Evolutionary conservation across 257 asterid genomes (phyloP), one percentile per base, ranked within the genome.

Genomic region (Petunia axillaris): DNA sequence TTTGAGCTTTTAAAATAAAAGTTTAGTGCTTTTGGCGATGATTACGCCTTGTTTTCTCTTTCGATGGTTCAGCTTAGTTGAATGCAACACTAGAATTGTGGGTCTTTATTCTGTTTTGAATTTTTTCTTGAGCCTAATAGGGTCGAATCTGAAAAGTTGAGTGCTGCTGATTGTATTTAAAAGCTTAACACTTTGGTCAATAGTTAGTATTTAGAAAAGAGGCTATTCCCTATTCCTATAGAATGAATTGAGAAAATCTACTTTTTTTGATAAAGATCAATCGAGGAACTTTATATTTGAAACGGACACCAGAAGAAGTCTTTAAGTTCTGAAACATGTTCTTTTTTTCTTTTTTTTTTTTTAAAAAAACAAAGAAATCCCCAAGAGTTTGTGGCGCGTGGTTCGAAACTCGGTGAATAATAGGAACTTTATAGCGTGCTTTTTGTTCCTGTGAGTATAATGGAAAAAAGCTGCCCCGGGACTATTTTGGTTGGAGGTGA

Each of bases 131-230:
- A 41, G 38, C 46, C 54, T 25, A 25, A 16, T 16, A 2, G 2
- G 16, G 16, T 68, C n/a, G n/a, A 68, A 43, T 8, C 43, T 68
- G 76, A 36, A 8, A n/a, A 68, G 38, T 25, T 66, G 54, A 44
- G 41, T 44, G 76, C 76, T 68, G 16, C n/a, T 67, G 75, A 67
- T 43, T 8, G 55, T 68, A 44, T 67, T 67, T 16, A 44, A 37
- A 68, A 44, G 76, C 4, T 68, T 13, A 16, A 2, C 40, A 40
- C 38, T 68, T 66, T 66, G 53, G 37, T 66, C 75, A 41, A 66
- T 66, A 46, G 41, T 41, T 43, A 40, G 50, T 66, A 41, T 41
- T 66, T 66, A 8, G 16, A 68, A 68, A 53, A 9, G 1, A 68
- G 53, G 15, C 10, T 44, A 70, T 70, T 70, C 46, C 58, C n/a